Conservation (phyloP, 441 rosid genomes). For the Populus hybrid region DNA sequence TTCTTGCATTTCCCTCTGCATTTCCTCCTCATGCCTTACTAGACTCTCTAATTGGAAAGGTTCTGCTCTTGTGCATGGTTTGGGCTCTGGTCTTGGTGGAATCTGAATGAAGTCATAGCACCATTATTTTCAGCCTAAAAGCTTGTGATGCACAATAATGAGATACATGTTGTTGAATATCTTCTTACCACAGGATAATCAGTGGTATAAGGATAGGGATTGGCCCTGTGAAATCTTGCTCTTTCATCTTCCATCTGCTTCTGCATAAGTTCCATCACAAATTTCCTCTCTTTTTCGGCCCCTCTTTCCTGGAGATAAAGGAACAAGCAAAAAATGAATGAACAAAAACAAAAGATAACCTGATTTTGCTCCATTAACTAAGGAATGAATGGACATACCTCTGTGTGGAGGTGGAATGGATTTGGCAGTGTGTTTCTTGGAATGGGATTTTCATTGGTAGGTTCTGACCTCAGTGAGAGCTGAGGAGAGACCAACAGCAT, state of each 20-base stretch:
- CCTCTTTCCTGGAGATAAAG: constrained; percentile 76
- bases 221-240: constrained; percentile 74
- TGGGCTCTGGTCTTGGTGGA: constrained; percentile 89
- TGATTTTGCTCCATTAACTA: not conserved
- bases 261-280: constrained; percentile 50
- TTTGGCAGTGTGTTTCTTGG: constrained; percentile 75
- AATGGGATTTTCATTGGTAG: constrained; percentile 47
- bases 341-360: not conserved
- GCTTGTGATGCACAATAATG: not conserved
- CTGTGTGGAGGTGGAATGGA: constrained; percentile 90
- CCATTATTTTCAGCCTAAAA: not conserved
- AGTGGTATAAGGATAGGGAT: constrained; percentile 92
- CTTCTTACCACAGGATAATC: constrained; percentile 92
- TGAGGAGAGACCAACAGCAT: constrained; percentile 20
- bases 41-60: constrained; percentile 93
- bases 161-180: not conserved
- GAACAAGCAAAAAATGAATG: constrained; percentile 6
- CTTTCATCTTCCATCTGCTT: constrained; percentile 75
- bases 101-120: constrained; percentile 28
- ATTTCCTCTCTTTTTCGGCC: constrained; percentile 72
- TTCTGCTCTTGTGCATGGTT: constrained; percentile 73
- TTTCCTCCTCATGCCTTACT: constrained; percentile 85
- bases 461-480: constrained; percentile 87
- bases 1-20: constrained; percentile 80
- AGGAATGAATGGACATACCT: constrained; percentile 42